Evolutionary conservation across 2,329 filamentous ascomycete species (phyloP).

Genomic region (Aspergillus puulaauensis): DNA sequence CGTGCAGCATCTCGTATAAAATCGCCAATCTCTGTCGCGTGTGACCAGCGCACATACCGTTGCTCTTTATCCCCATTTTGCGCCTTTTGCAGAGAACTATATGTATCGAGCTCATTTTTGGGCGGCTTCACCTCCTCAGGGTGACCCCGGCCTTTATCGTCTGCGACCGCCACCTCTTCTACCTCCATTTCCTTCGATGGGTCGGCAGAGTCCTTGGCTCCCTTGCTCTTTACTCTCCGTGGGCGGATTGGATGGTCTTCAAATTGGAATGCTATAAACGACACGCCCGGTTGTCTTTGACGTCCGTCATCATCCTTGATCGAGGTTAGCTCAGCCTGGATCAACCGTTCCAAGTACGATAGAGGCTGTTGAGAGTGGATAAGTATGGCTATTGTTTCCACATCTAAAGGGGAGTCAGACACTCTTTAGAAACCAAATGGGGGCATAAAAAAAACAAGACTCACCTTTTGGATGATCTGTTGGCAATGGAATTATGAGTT

Average conservation of each 20-base stretch:
- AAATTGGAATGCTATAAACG: constrained; percentile 77
- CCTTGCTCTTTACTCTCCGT: constrained; percentile 36
- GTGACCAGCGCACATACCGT: constrained; percentile 83
- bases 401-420: constrained; percentile 41
- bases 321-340: constrained; percentile 80
- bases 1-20: constrained; percentile 88
- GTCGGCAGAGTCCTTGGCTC: constrained; percentile 11
- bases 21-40: constrained; percentile 86
- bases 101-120: constrained; percentile 62
- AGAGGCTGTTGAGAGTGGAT: constrained; percentile 88
- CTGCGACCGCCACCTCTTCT: background rate
- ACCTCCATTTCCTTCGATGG: constrained; percentile 4
- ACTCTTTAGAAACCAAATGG: background rate
- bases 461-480: constrained; percentile 59
- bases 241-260: constrained; percentile 57
- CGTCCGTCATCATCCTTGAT: constrained; percentile 61
- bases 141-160: constrained; percentile 20
- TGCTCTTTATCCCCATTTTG: constrained; percentile 21
- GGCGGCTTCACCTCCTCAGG: constrained; percentile 40
- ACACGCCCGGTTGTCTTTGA: constrained; percentile 70
- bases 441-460: background rate
- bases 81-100: constrained; percentile 64
- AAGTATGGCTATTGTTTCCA: constrained; percentile 82
- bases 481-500: constrained; percentile 74
- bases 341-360: constrained; percentile 83